Base-by-base conservation (phyloP, 2,329 filamentous ascomycete species). In the Colletotrichum caudatum region DNA sequence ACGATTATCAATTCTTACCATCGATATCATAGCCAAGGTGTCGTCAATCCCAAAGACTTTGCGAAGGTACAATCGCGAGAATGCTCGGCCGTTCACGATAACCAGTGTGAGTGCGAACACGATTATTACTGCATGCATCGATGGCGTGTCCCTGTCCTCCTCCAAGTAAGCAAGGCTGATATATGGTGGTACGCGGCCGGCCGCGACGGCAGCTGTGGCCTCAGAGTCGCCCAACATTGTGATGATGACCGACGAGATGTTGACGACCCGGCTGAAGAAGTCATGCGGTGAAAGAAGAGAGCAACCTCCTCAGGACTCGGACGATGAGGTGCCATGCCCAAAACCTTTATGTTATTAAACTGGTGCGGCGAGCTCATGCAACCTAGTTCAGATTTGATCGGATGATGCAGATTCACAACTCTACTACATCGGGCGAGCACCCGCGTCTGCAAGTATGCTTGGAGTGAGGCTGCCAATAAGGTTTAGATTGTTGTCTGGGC, bases 41-140 rank as follows among this genome's bases (percentile, higher is more conserved):
- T 84, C 82, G 44, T 84, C 82, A 20, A 81, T 53, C 1, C 82
- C 82, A 46, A 84, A 78, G 2, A 78, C 77, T 44, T 78, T 78
- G 9, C 82, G 76, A 9, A 84, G 74, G 16, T 81, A 78, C 8
- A 77, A 72, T 53, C 83, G 77, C 2, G 82, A 82, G 33, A 77
- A 70, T 39, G 81, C 74, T 26, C 83, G 77, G 9, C 77, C 75
- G 1, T 79, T 68, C 0, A 84, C 81, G 23, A 84, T 62, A 0
- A 81, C 53, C 56, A 76, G 76, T 1, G 81, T 79, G 50, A 84
- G 26, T 18, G 75, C 76, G 1, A 79, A 77, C 39, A 84, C 78
- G 61, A 83, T 75, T 23, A 83, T 77, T 44, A 84, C 84, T 1
- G 80, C 82, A 5, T 77, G 77, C 72, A 84, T 81, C 7, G 83